Percentiles rank a stretch among this genome's conserved stretches.
phyloP scores from a whole-genome alignment of 140 eudicot genomes.

The Bidens hawaiensis region DNA sequence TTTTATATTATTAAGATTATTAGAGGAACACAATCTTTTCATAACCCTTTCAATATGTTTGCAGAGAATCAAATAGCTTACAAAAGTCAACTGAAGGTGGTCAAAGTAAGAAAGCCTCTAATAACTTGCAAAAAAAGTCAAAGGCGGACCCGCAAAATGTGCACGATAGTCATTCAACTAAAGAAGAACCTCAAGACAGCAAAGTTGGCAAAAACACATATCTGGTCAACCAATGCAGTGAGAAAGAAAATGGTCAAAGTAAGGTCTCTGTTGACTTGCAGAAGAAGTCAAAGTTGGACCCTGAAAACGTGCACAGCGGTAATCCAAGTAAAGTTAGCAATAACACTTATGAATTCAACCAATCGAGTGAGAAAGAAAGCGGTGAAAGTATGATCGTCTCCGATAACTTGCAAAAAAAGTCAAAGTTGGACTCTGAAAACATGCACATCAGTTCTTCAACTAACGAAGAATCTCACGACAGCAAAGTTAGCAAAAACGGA shows the following conservation, averaged over 20 bases:
- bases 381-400: slow-evolving; percentile 2
- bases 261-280: not conserved
- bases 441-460: not conserved
- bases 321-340: not conserved
- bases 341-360: not conserved
- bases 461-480: slow-evolving; percentile 14
- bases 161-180: not conserved
- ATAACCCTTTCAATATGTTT: not conserved
- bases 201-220: not conserved
- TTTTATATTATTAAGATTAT: not conserved
- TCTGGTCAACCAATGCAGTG: not conserved
- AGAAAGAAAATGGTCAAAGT: not conserved
- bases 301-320: not conserved
- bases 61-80: slow-evolving; percentile 23
- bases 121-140: slow-evolving; percentile 10
- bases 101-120: not conserved
- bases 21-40: not conserved
- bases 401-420: not conserved
- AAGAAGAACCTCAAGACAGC: slow-evolving; percentile 15
- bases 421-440: slow-evolving; percentile 7
- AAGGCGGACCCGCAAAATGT: not conserved
- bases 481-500: not conserved
- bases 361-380: not conserved
- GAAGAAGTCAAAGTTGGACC: slow-evolving; percentile 5
- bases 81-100: not conserved